Evolutionary conservation across 2,329 filamentous ascomycete genomes (phyloP).

Genomic region (Clonostachys chloroleuca): DNA sequence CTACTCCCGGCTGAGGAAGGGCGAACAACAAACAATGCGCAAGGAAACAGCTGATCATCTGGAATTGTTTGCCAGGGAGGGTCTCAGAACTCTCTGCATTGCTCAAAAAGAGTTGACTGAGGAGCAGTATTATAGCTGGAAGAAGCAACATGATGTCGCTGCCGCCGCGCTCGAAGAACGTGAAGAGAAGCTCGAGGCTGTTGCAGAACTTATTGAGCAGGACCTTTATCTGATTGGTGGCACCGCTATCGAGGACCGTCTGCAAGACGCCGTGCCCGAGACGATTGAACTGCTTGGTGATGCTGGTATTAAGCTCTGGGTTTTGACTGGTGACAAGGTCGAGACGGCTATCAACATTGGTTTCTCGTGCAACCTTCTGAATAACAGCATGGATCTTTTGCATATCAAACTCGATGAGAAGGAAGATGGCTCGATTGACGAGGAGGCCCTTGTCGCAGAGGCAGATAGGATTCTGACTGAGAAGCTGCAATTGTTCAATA

Average conservation of each 20-base stretch:
- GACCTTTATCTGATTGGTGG: slow-evolving; percentile 85
- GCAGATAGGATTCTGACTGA: slow-evolving; percentile 72
- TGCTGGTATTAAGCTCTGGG: slow-evolving; percentile 98
- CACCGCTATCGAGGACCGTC: slow-evolving; percentile 93
- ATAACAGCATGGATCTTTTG: slow-evolving; percentile 97
- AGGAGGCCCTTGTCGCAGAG: slow-evolving; percentile 46
- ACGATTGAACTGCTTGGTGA: slow-evolving; percentile 87
- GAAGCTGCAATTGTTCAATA: slow-evolving; percentile 66
- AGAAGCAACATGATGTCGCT: slow-evolving; percentile 80
- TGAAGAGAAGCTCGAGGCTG: slow-evolving; percentile 88
- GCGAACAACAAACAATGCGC: slow-evolving; percentile 81
- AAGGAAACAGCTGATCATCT: slow-evolving; percentile 85
- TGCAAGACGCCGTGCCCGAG: slow-evolving; percentile 95
- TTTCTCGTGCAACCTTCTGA: slow-evolving; percentile 95
- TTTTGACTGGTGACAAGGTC: slow-evolving; percentile 96
- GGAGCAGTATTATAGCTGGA: slow-evolving; percentile 81
- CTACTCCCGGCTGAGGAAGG: slow-evolving; percentile 81
- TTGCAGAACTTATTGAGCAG: slow-evolving; percentile 87
- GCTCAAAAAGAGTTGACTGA: slow-evolving; percentile 78
- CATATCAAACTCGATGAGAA: slow-evolving; percentile 83
- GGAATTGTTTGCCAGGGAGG: slow-evolving; percentile 95
- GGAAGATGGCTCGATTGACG: slow-evolving; percentile 40
- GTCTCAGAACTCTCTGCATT: slow-evolving; percentile 90
- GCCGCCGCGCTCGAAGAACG: slow-evolving; percentile 79
- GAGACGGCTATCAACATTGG: slow-evolving; percentile 99